These are phyloP conservation scores for Jackrogersella multiformis DNA, from an alignment of 495 filamentous ascomycete genomes.

Conservation along the genomic window DNA sequence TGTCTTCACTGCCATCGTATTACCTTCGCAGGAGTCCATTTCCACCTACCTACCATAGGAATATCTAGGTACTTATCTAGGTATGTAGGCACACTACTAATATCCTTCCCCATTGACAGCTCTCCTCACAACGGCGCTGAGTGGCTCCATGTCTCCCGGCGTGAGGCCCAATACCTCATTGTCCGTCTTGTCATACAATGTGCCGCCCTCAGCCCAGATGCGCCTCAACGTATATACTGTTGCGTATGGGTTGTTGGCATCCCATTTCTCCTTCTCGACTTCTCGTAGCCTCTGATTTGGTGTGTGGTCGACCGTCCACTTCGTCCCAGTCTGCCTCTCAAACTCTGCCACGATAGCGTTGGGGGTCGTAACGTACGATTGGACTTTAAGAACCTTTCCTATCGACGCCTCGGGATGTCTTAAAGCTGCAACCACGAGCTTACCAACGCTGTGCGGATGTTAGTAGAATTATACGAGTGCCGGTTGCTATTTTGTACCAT, in stretches of 20 bases:
- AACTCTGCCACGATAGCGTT: slow-evolving; percentile 70
- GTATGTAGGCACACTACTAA: too few species aligned
- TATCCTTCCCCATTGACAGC: slow-evolving; percentile 38
- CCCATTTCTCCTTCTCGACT: slow-evolving; percentile 66
- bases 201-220: slow-evolving; percentile 78
- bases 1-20: background rate
- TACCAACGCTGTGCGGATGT: slow-evolving; percentile 65
- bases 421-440: slow-evolving; percentile 68
- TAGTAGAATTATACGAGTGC: slow-evolving; percentile 6
- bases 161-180: slow-evolving; percentile 65
- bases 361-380: slow-evolving; percentile 74
- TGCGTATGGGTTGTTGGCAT: slow-evolving; percentile 60
- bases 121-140: slow-evolving; percentile 58
- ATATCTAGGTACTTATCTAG: too few species aligned
- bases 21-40: too few species aligned
- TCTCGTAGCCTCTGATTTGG: slow-evolving; percentile 60
- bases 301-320: slow-evolving; percentile 65
- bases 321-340: slow-evolving; percentile 67
- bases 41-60: too few species aligned
- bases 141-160: slow-evolving; percentile 55
- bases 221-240: slow-evolving; percentile 66
- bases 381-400: slow-evolving; percentile 69
- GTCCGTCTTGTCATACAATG: slow-evolving; percentile 72
- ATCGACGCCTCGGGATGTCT: slow-evolving; percentile 61
- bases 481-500: background rate